Evolutionary conservation across 495 filamentous ascomycete genomes (phyloP).

Genomic region (Filosporella fistucella): DNA sequence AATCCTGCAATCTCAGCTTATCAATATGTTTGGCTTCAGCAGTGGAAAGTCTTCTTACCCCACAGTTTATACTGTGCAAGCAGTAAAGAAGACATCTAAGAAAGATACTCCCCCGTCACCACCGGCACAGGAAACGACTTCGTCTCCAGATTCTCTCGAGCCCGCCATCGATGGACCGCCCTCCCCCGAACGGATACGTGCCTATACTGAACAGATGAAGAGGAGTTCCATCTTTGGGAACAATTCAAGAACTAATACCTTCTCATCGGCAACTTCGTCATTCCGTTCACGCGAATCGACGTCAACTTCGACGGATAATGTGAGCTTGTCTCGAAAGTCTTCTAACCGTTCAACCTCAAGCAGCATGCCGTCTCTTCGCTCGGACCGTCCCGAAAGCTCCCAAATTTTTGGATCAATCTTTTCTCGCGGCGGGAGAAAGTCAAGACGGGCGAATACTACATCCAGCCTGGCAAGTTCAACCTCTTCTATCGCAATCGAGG

Average conservation of each 20-base stretch:
- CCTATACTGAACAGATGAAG: conserved; percentile 45
- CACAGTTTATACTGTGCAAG: background rate
- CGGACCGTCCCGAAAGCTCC: conserved; percentile 47
- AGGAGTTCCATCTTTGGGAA: conserved; percentile 33
- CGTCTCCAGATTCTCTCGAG: conserved; percentile 27
- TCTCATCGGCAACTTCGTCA: conserved; percentile 38
- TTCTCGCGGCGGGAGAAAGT: conserved; percentile 18
- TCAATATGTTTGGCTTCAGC: conserved; percentile 18
- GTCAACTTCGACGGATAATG: conserved; percentile 10
- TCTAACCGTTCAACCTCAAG: conserved; percentile 41
- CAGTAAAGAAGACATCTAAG: conserved; percentile 6
- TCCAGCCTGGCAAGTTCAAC: background rate
- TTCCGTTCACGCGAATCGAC: conserved; percentile 31
- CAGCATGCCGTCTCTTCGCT: conserved; percentile 30
- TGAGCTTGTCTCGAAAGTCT: conserved; percentile 37
- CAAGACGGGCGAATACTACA: conserved; percentile 4
- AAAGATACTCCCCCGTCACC: conserved; percentile 2
- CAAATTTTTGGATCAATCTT: conserved; percentile 51
- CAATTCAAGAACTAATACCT: conserved; percentile 34
- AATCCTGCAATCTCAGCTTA: conserved; percentile 11
- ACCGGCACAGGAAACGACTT: conserved; percentile 1
- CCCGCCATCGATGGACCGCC: conserved; percentile 48
- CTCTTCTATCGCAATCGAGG: conserved; percentile 13
- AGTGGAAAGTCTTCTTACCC: conserved; percentile 8
- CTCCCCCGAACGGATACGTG: conserved; percentile 48